Percentiles rank a stretch among this genome's conserved stretches.
phyloP scores from a whole-genome alignment of 1,139 yeast genomes.

The Lodderomyces oxycetoniae region DNA sequence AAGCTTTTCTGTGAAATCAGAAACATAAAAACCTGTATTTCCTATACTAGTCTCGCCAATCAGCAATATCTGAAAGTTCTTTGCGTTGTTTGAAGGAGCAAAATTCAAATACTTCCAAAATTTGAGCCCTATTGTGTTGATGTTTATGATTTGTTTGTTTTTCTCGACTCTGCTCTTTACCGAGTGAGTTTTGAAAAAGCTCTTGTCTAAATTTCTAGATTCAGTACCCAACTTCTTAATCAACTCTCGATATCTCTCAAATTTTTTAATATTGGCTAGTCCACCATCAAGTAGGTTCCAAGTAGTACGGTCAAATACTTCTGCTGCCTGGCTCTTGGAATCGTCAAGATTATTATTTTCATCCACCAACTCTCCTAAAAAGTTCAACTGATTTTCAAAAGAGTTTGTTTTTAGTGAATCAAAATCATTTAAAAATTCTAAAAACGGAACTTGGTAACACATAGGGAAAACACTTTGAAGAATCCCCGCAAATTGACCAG shows the following conservation, averaged over 20 bases:
- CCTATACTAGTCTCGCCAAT: conserved; percentile 29
- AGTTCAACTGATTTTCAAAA: conserved; percentile 31
- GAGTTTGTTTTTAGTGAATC: conserved; percentile 8
- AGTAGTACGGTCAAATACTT: conserved; percentile 18
- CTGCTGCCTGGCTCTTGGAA: conserved; percentile 24
- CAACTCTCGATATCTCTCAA: conserved; percentile 21
- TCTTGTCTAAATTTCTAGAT: conserved; percentile 14
- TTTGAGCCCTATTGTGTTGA: conserved; percentile 34
- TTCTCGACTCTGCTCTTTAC: conserved; percentile 30
- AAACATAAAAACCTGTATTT: conserved; percentile 17
- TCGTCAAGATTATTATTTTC: conserved; percentile 28
- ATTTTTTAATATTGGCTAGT: conserved; percentile 16
- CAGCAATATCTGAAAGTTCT: conserved; percentile 52
- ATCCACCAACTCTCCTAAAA: conserved; percentile 37
- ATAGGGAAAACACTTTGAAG: conserved; percentile 30
- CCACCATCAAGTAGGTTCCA: conserved; percentile 1
- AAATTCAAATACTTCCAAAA: conserved; percentile 58
- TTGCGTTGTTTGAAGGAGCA: conserved; percentile 45
- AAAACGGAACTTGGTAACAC: conserved; percentile 29
- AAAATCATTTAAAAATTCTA: conserved; percentile 29
- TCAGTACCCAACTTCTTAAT: conserved; percentile 10
- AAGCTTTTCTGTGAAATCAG: conserved; percentile 38
- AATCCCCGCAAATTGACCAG: no score
- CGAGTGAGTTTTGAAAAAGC: conserved; percentile 21
- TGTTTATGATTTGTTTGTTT: conserved; percentile 28